Percentiles rank a stretch among this genome's conserved stretches.
These are phyloP conservation scores for Fulvia fulva DNA, from an alignment of 2,329 filamentous ascomycete species.

Conservation along the genomic window DNA sequence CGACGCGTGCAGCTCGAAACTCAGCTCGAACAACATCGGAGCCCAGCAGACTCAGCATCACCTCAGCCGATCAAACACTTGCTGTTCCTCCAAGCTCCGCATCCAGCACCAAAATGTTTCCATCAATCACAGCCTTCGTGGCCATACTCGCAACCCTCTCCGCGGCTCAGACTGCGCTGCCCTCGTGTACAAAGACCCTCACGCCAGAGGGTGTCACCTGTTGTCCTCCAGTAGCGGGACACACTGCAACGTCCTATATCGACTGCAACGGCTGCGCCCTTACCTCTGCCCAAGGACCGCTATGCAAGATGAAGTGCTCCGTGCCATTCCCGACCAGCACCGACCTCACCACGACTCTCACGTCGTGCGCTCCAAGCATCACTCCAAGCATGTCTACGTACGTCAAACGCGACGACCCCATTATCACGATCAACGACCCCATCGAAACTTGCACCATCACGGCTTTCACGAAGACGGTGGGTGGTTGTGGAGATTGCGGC, in stretches of 20 bases:
- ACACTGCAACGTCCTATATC: slow-evolving; percentile 5
- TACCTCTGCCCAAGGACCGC: background rate
- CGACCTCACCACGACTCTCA: slow-evolving; percentile 2
- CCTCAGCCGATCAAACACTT: no score
- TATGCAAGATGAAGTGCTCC: slow-evolving; percentile 3
- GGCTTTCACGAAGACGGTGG: background rate
- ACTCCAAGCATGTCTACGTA: background rate
- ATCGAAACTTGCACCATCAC: background rate
- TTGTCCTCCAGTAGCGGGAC: background rate
- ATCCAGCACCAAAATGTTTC: no score
- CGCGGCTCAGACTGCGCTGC: background rate
- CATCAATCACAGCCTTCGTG: background rate
- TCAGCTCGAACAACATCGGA: no score
- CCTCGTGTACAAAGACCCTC: slow-evolving; percentile 1
- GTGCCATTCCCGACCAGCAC: background rate
- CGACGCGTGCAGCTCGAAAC: no score
- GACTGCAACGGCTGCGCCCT: slow-evolving; percentile 10
- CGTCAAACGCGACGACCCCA: background rate
- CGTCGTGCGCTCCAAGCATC: slow-evolving; percentile 1
- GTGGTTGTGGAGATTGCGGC: slow-evolving; percentile 3
- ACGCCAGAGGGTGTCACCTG: background rate
- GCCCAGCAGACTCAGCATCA: no score
- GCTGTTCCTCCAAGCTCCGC: no score
- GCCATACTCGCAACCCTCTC: background rate
- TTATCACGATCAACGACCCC: background rate